These are phyloP conservation scores for Candida silvatica DNA, from an alignment of 805 yeast species.

Conservation along the genomic window DNA sequence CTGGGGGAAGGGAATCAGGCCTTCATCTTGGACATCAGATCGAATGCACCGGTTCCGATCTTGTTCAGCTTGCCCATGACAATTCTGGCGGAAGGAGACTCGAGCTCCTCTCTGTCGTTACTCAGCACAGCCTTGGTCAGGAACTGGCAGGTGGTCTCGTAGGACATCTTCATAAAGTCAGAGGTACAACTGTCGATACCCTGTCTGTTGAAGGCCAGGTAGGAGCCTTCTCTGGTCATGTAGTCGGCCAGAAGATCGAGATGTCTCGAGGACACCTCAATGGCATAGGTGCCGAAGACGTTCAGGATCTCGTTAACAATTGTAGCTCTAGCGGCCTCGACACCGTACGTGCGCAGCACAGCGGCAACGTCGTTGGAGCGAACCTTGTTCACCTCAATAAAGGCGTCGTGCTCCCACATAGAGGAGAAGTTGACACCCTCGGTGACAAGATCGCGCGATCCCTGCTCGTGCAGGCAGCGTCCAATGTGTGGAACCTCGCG, in stretches of 20 bases:
- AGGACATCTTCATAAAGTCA: constrained; percentile 97
- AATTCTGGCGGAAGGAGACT: constrained; percentile 87
- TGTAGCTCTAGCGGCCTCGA: constrained; percentile 97
- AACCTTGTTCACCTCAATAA: constrained; percentile 82
- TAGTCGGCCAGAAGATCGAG: constrained; percentile 95
- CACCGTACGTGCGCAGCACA: constrained; percentile 88
- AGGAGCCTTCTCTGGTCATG: constrained; percentile 99
- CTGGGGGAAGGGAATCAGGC: constrained; percentile 7
- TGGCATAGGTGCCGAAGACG: constrained; percentile 95
- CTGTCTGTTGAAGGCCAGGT: constrained; percentile 94
- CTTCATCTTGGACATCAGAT: constrained; percentile 51
- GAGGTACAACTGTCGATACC: constrained; percentile 96
- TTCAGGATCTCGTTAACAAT: constrained; percentile 92
- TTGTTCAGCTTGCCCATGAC: constrained; percentile 85
- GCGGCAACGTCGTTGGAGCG: constrained; percentile 90
- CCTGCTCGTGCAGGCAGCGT: constrained; percentile 77
- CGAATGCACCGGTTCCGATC: constrained; percentile 96
- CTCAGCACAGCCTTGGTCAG: constrained; percentile 93
- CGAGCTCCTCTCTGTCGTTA: constrained; percentile 79
- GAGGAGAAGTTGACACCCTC: constrained; percentile 98
- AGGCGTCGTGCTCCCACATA: constrained; percentile 97
- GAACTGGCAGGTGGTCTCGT: constrained; percentile 97
- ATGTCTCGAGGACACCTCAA: constrained; percentile 86
- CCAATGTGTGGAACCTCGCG: constrained; percentile 89
- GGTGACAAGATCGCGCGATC: constrained; percentile 74